phyloP scores from a whole-genome alignment of 2,329 filamentous ascomycete genomes.

The Leptographium wingfieldii region DNA sequence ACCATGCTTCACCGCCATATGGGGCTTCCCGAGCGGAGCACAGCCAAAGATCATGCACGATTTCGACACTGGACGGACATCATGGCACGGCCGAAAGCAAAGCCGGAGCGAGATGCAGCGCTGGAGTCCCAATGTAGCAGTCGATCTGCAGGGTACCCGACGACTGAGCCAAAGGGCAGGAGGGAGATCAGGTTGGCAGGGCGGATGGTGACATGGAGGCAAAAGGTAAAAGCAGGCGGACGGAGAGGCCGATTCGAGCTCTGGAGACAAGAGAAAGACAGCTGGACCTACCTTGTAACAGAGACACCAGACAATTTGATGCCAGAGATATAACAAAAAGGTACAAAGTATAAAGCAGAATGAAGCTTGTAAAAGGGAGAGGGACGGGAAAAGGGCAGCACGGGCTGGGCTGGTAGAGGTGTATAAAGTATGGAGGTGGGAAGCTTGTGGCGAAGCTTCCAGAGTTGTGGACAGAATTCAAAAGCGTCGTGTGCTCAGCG shows the following conservation, averaged over 20 bases:
- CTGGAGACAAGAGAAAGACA: neutral
- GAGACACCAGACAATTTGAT: neutral
- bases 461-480: constrained; percentile 2
- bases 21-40: neutral
- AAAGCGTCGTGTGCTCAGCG: neutral
- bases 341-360: neutral
- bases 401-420: neutral
- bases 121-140: neutral
- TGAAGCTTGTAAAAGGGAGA: neutral
- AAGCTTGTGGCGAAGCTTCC: constrained; percentile 3
- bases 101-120: neutral
- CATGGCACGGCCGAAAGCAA: neutral
- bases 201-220: neutral
- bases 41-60: neutral
- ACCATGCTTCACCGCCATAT: neutral
- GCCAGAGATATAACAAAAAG: neutral
- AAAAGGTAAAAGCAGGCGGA: neutral
- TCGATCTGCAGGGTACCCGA: neutral
- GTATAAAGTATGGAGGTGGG: neutral
- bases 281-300: neutral
- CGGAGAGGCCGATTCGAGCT: neutral
- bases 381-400: neutral
- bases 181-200: neutral
- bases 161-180: neutral
- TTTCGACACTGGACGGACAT: neutral